phyloP scores from a whole-genome alignment of 495 filamentous ascomycete species.

The Aspergillus kassunensis region DNA sequence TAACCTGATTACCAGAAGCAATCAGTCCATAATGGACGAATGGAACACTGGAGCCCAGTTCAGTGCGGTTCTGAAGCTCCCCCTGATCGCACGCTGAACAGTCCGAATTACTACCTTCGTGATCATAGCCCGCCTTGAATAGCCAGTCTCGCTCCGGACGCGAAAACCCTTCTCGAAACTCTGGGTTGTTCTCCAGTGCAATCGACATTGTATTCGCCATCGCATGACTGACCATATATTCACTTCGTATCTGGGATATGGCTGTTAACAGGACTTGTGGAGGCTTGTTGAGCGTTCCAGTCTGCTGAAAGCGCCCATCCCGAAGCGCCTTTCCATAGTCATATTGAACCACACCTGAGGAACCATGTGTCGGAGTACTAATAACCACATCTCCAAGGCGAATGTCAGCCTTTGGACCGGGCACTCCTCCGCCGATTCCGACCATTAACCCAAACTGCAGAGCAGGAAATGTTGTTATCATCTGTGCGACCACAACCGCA shows the following conservation, averaged over 20 bases:
- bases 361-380: slow-evolving; percentile 17
- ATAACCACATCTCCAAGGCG: slow-evolving; percentile 36
- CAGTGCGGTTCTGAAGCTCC: background rate
- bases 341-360: slow-evolving; percentile 32
- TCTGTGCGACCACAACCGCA: slow-evolving; percentile 20
- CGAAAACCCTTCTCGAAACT: slow-evolving; percentile 19
- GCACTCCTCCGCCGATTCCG: slow-evolving; percentile 34
- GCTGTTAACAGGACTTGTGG: slow-evolving; percentile 27
- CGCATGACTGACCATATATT: slow-evolving; percentile 6
- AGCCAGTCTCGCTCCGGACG: slow-evolving; percentile 21
- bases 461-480: slow-evolving; percentile 20
- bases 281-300: background rate
- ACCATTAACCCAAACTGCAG: slow-evolving; percentile 29
- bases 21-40: slow-evolving; percentile 17
- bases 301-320: too few species aligned
- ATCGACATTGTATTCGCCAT: slow-evolving; percentile 19
- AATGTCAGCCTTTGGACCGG: slow-evolving; percentile 21
- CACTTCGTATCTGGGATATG: slow-evolving; percentile 19
- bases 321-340: slow-evolving; percentile 35
- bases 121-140: slow-evolving; percentile 27
- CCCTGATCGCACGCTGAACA: slow-evolving; percentile 18
- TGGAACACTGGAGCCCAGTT: slow-evolving; percentile 6
- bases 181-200: slow-evolving; percentile 11
- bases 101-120: slow-evolving; percentile 10
- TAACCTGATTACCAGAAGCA: slow-evolving; percentile 21